phyloP scores from a whole-genome alignment of 2,329 filamentous ascomycete species.

The Curvularia lunata region DNA sequence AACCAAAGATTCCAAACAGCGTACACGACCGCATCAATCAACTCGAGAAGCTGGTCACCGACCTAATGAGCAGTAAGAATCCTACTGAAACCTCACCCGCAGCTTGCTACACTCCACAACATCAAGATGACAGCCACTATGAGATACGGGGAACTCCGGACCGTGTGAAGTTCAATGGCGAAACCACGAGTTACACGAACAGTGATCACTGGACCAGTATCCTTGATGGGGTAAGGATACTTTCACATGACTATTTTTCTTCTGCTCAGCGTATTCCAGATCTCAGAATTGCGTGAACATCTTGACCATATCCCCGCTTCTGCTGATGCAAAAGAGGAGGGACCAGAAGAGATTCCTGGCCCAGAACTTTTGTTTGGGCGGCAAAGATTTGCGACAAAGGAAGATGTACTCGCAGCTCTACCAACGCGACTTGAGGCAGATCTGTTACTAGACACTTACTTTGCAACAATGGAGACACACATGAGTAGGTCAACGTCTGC shows the following conservation, averaged over 20 bases:
- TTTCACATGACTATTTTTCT: background rate
- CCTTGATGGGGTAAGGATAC: slow-evolving; percentile 40
- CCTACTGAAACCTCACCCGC: background rate
- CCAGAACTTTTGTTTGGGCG: slow-evolving; percentile 42
- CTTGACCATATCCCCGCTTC: slow-evolving; percentile 40
- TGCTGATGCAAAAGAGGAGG: slow-evolving; percentile 23
- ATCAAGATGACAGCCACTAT: slow-evolving; percentile 7
- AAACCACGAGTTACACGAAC: slow-evolving; percentile 42
- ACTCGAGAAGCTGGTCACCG: slow-evolving; percentile 46
- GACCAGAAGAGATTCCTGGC: slow-evolving; percentile 24
- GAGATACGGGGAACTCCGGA: slow-evolving; percentile 37
- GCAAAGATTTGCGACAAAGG: slow-evolving; percentile 34
- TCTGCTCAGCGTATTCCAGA: slow-evolving; percentile 23
- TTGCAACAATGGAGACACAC: slow-evolving; percentile 36
- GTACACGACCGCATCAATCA: slow-evolving; percentile 48
- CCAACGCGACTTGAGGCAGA: slow-evolving; percentile 37
- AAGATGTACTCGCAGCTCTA: slow-evolving; percentile 40
- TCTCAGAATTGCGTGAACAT: slow-evolving; percentile 42
- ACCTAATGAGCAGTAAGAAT: slow-evolving; percentile 40
- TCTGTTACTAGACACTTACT: slow-evolving; percentile 33
- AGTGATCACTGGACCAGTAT: slow-evolving; percentile 48
- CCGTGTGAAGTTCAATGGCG: slow-evolving; percentile 37
- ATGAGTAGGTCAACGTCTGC: slow-evolving; percentile 25
- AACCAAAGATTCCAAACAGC: slow-evolving; percentile 36
- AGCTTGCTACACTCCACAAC: slow-evolving; percentile 12